Base-by-base conservation (phyloP, 2,329 filamentous ascomycete species). In the Hypomyces rosellus region DNA sequence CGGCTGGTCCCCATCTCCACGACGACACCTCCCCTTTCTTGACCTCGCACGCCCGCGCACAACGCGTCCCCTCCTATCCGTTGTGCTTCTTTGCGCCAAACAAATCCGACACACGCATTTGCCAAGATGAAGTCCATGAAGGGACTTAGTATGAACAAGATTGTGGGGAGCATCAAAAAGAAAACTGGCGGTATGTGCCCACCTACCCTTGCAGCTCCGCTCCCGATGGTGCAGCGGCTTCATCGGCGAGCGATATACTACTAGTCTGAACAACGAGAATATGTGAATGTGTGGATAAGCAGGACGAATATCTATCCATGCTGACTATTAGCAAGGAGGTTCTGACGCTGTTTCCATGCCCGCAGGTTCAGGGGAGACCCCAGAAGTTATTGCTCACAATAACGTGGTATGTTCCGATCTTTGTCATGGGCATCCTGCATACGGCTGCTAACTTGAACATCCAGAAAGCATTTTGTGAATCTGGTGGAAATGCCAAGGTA, bases 391-490 rank as follows among this genome's bases (percentile, higher is more conserved):
- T 61, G 85, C 81, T 41, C 69, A 75, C 46, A 77, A 80, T 59
- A 84, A 75, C 63, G 83, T 89, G 68, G 84, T 88, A 79, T 65
- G 80, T 57, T 41, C 2, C 50, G 34, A n/a, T 41, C 34, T 40
- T 15, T n/a, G 30, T 9, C 20, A 11, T 44, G 15, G 22, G 33
- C 14, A 16, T 34, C 5, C 11, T 40, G 37, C 18, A 16, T 12
- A 15, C 13, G 16, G 47, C 41, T 45, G 54, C 59, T 66, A 48
- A 65, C 54, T 4, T 38, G n/a, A 34, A 39, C 36, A 33, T 37
- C 54, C 64, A 91, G 88, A 86, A 77, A 75, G 77, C 82, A 41
- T 95, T 95, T 66, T 95, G 89, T 75, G 86, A 92, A 69, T 85
- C 86, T 45, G 82, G 81, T 55, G 76, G 78, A 51, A 78, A 80